phyloP scores from a whole-genome alignment of 2,329 filamentous ascomycete genomes.

The Monilinia laxa region DNA sequence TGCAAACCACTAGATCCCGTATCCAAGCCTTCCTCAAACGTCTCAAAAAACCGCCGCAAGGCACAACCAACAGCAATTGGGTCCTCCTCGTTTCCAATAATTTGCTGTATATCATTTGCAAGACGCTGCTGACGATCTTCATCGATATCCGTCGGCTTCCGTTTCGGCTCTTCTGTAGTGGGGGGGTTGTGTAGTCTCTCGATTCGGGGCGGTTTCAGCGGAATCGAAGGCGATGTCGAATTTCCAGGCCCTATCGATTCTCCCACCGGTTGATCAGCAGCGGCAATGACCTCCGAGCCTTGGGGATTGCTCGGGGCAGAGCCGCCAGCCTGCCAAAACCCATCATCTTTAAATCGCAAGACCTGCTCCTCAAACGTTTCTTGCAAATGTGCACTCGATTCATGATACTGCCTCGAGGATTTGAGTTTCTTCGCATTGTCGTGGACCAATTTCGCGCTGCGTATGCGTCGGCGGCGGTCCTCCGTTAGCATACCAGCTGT shows the following conservation, averaged over 20 bases:
- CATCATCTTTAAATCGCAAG: constrained; percentile 24
- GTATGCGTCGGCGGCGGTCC: constrained; percentile 56
- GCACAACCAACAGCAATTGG: constrained; percentile 28
- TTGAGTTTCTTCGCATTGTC: constrained; percentile 55
- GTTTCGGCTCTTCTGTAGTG: not conserved
- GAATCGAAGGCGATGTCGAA: constrained; percentile 1
- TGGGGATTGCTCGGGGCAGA: not conserved
- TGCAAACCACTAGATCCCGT: constrained; percentile 23
- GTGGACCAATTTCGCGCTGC: constrained; percentile 50
- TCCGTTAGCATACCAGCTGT: constrained; percentile 49
- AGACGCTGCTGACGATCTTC: constrained; percentile 30
- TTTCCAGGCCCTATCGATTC: not conserved
- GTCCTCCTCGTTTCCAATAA: constrained; percentile 27
- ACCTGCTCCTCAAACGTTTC: constrained; percentile 33
- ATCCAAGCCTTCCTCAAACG: constrained; percentile 32
- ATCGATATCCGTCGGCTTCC: not conserved
- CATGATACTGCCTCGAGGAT: constrained; percentile 44
- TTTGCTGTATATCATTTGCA: constrained; percentile 29
- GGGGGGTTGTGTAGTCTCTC: not conserved
- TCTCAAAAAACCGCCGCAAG: constrained; percentile 31
- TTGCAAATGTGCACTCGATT: constrained; percentile 33
- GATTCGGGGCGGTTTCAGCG: constrained; percentile 5
- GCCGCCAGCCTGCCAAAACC: constrained; percentile 12
- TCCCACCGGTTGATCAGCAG: not conserved
- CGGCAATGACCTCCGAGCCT: not conserved